Evolutionary conservation across 495 filamentous ascomycete genomes (phyloP), one percentile per base, ranked within the genome.

Genomic region (Penicillium bovifimosum): DNA sequence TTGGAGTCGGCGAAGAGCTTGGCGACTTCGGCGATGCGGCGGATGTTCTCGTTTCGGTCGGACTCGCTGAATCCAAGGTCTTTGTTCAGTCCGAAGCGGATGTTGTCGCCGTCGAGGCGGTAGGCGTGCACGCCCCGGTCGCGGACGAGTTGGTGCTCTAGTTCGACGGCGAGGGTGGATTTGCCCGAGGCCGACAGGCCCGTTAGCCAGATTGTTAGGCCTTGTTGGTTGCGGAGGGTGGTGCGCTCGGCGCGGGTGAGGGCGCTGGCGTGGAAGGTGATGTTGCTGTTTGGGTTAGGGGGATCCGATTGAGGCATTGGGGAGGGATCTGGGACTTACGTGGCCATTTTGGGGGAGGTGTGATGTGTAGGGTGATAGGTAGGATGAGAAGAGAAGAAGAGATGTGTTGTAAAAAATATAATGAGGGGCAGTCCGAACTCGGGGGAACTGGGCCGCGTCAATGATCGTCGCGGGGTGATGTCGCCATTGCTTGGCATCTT

Each of bases 131-230:
- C 70, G 13, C 85, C 84, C 64, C 93, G 90, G 56, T 70, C 59
- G 43, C 56, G 66, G 44, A 98, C 83, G 13, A 98, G 84, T 68
- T 95, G 88, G 72, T 95, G 91, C 75, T 98, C 93, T 14, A 97
- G 87, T 16, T 93, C 93, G 14, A 89, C 93, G 50, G 93, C 93
- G 28, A 97, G 85, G 14, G 93, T 98, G 39, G 90, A 95, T 74
- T 98, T 98, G 59, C 93, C 93, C 3, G 89, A 95, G 48, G 92
- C 93, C 16, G 87, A 92, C 39, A 98, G 85, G 24, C 93, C 93
- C 6, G 93, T 98, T 69, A 98, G 88, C 93, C 93, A 98, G 68
- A 98, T 84, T 40, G 93, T 98, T 68, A 93, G 86, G 60, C 93
- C 93, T 34, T 81, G 78, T 73, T 98, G 95, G 62, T 83, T 81